phyloP scores from a whole-genome alignment of 306 rosid genomes.

The Myrica gale region DNA sequence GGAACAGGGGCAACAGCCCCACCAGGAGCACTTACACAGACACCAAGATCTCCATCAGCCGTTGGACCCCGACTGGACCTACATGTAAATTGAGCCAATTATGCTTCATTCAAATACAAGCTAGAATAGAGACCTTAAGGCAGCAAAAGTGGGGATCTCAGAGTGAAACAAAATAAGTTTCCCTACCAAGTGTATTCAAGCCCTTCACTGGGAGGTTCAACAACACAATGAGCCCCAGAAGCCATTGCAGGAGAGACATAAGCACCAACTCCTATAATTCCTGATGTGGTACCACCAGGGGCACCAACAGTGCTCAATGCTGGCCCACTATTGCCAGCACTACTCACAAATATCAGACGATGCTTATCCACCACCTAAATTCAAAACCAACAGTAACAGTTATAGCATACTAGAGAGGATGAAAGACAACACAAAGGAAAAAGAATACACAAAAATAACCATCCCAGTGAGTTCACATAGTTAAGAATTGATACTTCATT shows the following conservation, averaged over 20 bases:
- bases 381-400: slow-evolving; percentile 27
- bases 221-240: slow-evolving; percentile 94
- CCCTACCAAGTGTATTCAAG: slow-evolving; percentile 94
- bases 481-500: slow-evolving; percentile 58
- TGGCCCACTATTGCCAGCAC: slow-evolving; percentile 99
- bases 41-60: slow-evolving; percentile 95
- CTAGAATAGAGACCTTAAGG: slow-evolving; percentile 17
- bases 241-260: slow-evolving; percentile 99
- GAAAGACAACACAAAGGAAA: slow-evolving; percentile 22
- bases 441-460: neutral
- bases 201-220: slow-evolving; percentile 90
- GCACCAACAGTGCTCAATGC: slow-evolving; percentile 98
- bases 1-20: slow-evolving; percentile 99
- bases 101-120: slow-evolving; percentile 18
- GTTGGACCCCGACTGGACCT: slow-evolving; percentile 99
- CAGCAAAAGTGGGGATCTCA: slow-evolving; percentile 14
- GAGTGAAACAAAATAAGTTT: slow-evolving; percentile 23
- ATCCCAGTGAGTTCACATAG: slow-evolving; percentile 24
- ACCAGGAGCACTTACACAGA: slow-evolving; percentile 93
- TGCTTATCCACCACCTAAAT: slow-evolving; percentile 84
- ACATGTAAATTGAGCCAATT: slow-evolving; percentile 32
- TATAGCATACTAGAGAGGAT: slow-evolving; percentile 27
- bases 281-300: slow-evolving; percentile 96
- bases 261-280: slow-evolving; percentile 94
- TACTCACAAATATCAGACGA: slow-evolving; percentile 81